Conservation (phyloP, 2,329 filamentous ascomycete species). For the Phialemonium atrogriseum region DNA sequence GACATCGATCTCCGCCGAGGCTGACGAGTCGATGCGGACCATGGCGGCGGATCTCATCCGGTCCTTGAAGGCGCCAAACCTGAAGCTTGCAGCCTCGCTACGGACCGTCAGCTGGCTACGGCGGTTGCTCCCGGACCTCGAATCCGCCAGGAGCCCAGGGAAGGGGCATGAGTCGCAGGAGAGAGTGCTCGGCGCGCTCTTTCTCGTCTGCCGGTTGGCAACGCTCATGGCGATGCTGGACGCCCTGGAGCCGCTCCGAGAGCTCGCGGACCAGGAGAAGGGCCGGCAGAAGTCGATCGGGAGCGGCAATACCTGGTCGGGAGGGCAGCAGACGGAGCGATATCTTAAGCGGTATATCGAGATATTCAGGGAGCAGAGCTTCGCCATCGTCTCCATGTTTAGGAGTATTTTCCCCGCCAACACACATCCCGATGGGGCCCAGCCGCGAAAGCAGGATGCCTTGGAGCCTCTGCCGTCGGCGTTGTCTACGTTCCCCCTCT, state of each 20-base stretch:
- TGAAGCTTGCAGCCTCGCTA: slow-evolving; percentile 86
- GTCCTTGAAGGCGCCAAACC: slow-evolving; percentile 64
- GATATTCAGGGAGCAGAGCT: slow-evolving; percentile 95
- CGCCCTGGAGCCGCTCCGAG: slow-evolving; percentile 75
- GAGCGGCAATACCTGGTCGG: slow-evolving; percentile 43
- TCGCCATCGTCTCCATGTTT: slow-evolving; percentile 91
- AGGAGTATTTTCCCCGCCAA: slow-evolving; percentile 74
- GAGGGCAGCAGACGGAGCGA: slow-evolving; percentile 86
- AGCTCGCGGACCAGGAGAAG: slow-evolving; percentile 82
- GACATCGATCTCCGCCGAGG: slow-evolving; percentile 62
- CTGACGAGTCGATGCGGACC: slow-evolving; percentile 78
- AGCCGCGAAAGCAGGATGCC: slow-evolving; percentile 23
- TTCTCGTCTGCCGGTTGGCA: slow-evolving; percentile 76
- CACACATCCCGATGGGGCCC: slow-evolving; percentile 4
- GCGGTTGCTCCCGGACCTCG: slow-evolving; percentile 74
- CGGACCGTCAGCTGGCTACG: slow-evolving; percentile 87
- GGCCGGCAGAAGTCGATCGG: slow-evolving; percentile 33
- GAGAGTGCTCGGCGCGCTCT: slow-evolving; percentile 70
- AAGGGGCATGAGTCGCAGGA: slow-evolving; percentile 34
- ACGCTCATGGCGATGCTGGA: slow-evolving; percentile 73
- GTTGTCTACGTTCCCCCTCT: slow-evolving; percentile 74
- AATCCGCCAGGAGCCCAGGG: slow-evolving; percentile 23
- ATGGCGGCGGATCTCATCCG: slow-evolving; percentile 80
- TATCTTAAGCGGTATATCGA: slow-evolving; percentile 95
- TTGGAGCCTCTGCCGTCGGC: slow-evolving; percentile 63